Conservation (phyloP, 257 asterid species). For the Scutellaria galericulata region DNA sequence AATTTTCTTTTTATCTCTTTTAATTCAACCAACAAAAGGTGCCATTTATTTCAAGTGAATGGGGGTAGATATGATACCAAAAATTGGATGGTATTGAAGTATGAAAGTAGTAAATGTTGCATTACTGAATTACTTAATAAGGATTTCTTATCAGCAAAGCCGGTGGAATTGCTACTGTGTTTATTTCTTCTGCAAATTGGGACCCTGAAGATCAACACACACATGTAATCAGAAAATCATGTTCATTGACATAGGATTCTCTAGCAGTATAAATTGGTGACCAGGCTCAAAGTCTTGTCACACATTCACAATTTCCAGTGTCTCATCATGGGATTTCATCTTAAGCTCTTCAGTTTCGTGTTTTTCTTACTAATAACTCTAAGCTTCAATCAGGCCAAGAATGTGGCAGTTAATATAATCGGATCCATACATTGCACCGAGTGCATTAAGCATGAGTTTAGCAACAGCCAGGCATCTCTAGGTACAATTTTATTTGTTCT, state of each 20-base stretch:
- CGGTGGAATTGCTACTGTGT: slow-evolving; percentile 43
- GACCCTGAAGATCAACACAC: slow-evolving; percentile 30
- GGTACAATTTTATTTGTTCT: slow-evolving; percentile 23
- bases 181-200: slow-evolving; percentile 23
- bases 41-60: slow-evolving; percentile 40
- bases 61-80: slow-evolving; percentile 12
- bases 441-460: slow-evolving; percentile 37
- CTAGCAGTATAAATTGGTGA: slow-evolving; percentile 43
- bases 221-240: slow-evolving; percentile 11
- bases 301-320: no score
- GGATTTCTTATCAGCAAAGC: slow-evolving; percentile 35
- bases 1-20: neutral
- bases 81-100: neutral
- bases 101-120: neutral
- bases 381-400: slow-evolving; percentile 37
- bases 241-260: slow-evolving; percentile 1
- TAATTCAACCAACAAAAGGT: slow-evolving; percentile 41
- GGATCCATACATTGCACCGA: slow-evolving; percentile 49
- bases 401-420: slow-evolving; percentile 40
- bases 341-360: slow-evolving; percentile 25
- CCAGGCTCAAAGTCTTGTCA: neutral
- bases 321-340: slow-evolving; percentile 37
- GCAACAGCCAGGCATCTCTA: slow-evolving; percentile 34
- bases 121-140: neutral
- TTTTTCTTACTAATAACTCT: slow-evolving; percentile 30